Evolutionary conservation across 768 basidiomycete species (phyloP).

Genomic region (Clitopilus passeckerianus): DNA sequence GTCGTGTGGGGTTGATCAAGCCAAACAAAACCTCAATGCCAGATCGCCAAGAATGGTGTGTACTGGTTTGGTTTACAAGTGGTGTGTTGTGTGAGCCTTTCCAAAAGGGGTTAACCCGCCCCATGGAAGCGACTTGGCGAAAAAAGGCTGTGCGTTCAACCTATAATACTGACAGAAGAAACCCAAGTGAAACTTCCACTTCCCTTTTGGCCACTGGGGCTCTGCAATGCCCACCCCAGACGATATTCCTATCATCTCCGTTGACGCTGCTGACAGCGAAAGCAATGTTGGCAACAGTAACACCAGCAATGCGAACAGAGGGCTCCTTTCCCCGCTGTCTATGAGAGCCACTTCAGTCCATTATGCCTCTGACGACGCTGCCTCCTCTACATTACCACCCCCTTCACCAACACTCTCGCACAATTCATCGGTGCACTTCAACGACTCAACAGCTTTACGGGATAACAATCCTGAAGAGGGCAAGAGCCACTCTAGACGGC

Average conservation of each 20-base stretch:
- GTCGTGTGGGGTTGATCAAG: too few relatives aligned
- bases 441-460: slow-evolving; percentile 50
- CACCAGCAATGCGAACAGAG: slow-evolving; percentile 2
- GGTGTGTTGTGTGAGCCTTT: too few relatives aligned
- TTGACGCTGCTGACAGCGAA: slow-evolving; percentile 4
- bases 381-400: slow-evolving; percentile 36
- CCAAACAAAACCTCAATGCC: too few relatives aligned
- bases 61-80: too few relatives aligned
- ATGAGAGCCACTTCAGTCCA: slow-evolving; percentile 6
- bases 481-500: slow-evolving; percentile 44
- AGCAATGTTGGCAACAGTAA: slow-evolving; percentile 1
- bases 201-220: neutral
- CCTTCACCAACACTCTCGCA: slow-evolving; percentile 77
- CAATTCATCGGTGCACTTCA: slow-evolving; percentile 51
- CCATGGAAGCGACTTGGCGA: too few relatives aligned
- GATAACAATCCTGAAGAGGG: slow-evolving; percentile 57
- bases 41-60: too few relatives aligned
- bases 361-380: slow-evolving; percentile 31
- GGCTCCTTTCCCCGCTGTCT: slow-evolving; percentile 16
- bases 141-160: neutral
- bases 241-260: slow-evolving; percentile 8
- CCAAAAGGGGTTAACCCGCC: too few relatives aligned
- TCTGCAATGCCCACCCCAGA: neutral
- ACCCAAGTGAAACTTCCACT: neutral
- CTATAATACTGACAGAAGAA: neutral